Conservation (phyloP, 768 basidiomycete genomes). For the Russula olivacea region DNA sequence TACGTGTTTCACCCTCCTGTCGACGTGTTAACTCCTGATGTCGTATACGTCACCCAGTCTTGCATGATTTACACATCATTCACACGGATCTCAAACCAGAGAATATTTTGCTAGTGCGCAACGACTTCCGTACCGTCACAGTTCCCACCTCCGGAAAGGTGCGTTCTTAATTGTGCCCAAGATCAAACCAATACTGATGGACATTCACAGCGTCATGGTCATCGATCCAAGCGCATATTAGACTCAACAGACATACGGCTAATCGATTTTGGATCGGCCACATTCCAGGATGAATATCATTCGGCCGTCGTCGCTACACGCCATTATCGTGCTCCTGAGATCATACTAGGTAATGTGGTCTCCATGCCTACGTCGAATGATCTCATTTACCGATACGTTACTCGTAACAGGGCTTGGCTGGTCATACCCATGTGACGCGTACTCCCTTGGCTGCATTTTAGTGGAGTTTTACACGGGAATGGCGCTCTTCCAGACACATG, state of each 20-base stretch:
- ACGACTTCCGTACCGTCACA: slow-evolving; percentile 59
- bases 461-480: slow-evolving; percentile 98
- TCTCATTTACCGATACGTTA: slow-evolving; percentile 7
- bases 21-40: slow-evolving; percentile 21
- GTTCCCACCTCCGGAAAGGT: slow-evolving; percentile 66
- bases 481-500: slow-evolving; percentile 98
- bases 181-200: not conserved
- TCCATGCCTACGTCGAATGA: not conserved
- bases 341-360: slow-evolving; percentile 74
- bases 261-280: slow-evolving; percentile 98
- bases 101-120: slow-evolving; percentile 92
- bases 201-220: slow-evolving; percentile 36
- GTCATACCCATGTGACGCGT: slow-evolving; percentile 98
- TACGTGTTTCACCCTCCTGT: slow-evolving; percentile 40
- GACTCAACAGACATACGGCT: slow-evolving; percentile 87
- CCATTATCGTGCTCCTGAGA: slow-evolving; percentile 98
- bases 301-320: slow-evolving; percentile 96
- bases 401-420: slow-evolving; percentile 75
- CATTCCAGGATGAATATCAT: slow-evolving; percentile 97
- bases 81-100: slow-evolving; percentile 99
- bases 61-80: slow-evolving; percentile 85
- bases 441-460: slow-evolving; percentile 96
- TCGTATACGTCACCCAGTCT: slow-evolving; percentile 46
- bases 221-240: slow-evolving; percentile 72
- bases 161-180: slow-evolving; percentile 9